Percentiles rank a stretch among this genome's conserved stretches.
Conservation (phyloP, 2,329 filamentous ascomycete genomes). For the Aspergillus neoniger region DNA sequence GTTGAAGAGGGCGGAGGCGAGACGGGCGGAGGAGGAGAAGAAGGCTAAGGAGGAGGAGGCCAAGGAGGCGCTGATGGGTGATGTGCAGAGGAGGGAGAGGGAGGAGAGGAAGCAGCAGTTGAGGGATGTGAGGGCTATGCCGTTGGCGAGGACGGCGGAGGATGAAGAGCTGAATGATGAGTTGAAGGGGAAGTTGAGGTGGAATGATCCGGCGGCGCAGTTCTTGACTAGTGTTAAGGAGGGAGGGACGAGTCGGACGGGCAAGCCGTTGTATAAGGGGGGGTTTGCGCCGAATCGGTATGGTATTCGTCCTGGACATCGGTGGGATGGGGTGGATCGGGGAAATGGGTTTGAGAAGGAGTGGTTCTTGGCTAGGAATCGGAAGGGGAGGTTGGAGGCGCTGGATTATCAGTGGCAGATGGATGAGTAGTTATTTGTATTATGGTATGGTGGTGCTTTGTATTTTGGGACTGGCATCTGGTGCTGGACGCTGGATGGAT, state of each 20-base stretch:
- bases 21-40: slow-evolving; percentile 74
- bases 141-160: slow-evolving; percentile 76
- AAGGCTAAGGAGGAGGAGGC: slow-evolving; percentile 65
- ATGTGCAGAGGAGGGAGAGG: slow-evolving; percentile 75
- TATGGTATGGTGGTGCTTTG: not conserved
- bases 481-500: not conserved
- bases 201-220: slow-evolving; percentile 90
- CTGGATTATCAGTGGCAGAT: slow-evolving; percentile 95
- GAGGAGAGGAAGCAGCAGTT: slow-evolving; percentile 67
- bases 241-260: slow-evolving; percentile 49
- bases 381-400: slow-evolving; percentile 71
- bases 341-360: slow-evolving; percentile 91
- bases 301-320: slow-evolving; percentile 85
- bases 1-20: slow-evolving; percentile 84
- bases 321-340: slow-evolving; percentile 96
- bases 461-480: not conserved
- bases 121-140: slow-evolving; percentile 79
- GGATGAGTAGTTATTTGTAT: slow-evolving; percentile 64
- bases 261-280: slow-evolving; percentile 73
- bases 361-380: slow-evolving; percentile 85
- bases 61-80: slow-evolving; percentile 73
- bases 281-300: slow-evolving; percentile 87
- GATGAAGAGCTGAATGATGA: slow-evolving; percentile 85
- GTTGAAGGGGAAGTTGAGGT: slow-evolving; percentile 72
- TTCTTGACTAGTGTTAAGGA: slow-evolving; percentile 64